These are phyloP conservation scores for Cerrena zonata DNA, from an alignment of 1,284 basidiomycete species.

Conservation along the genomic window DNA sequence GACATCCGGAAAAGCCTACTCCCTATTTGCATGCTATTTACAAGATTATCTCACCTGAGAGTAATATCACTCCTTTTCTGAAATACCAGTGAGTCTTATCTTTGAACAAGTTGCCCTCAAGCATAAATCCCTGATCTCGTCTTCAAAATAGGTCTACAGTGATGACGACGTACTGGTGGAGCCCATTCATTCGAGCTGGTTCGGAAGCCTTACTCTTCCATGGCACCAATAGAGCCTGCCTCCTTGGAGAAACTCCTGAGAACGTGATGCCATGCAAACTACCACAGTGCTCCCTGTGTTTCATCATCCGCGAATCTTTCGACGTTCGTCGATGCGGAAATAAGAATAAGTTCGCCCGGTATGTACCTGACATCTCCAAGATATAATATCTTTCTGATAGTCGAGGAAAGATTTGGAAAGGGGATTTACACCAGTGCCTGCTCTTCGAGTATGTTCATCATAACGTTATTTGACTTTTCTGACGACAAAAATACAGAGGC, in stretches of 20 bases:
- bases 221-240: constrained; percentile 50
- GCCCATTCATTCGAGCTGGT: constrained; percentile 23
- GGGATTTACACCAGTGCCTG: constrained; percentile 58
- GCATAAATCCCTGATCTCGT: background rate
- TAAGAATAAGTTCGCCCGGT: constrained; percentile 51
- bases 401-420: constrained; percentile 44
- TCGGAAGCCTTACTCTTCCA: constrained; percentile 58
- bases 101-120: background rate
- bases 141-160: constrained; percentile 1
- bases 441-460: constrained; percentile 46
- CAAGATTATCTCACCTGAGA: constrained; percentile 43
- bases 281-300: constrained; percentile 46
- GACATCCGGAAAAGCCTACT: constrained; percentile 45
- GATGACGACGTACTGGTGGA: constrained; percentile 5
- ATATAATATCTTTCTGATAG: constrained; percentile 2
- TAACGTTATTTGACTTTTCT: constrained; percentile 1
- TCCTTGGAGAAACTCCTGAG: constrained; percentile 42
- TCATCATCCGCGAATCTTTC: constrained; percentile 49
- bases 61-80: constrained; percentile 40
- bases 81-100: constrained; percentile 39
- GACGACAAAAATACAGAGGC: constrained; percentile 40
- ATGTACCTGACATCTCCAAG: constrained; percentile 6
- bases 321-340: constrained; percentile 50
- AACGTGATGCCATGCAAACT: constrained; percentile 41
- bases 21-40: constrained; percentile 49